phyloP scores from a whole-genome alignment of 23 red algal genomes.

The Pyropia haitanensis region DNA sequence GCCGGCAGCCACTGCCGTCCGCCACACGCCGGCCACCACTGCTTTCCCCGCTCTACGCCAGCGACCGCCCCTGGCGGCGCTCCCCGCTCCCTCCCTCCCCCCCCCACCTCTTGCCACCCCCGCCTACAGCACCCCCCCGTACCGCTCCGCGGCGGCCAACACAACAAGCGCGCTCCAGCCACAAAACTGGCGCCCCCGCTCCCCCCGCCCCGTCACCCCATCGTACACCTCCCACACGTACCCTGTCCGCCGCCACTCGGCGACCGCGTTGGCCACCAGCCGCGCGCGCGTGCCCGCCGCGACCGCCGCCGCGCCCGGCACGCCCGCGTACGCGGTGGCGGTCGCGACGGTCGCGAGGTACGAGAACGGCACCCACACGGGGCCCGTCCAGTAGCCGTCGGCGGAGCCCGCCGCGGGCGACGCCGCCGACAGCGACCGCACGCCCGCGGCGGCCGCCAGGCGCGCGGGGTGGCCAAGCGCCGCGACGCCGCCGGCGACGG shows the following conservation, averaged over 20 bases:
- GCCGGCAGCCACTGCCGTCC: too few species aligned
- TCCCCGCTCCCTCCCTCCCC: too few species aligned
- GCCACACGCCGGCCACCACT: too few species aligned
- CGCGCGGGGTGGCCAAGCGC: conserved; percentile 30
- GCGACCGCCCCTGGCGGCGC: too few species aligned
- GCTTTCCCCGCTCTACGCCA: too few species aligned
- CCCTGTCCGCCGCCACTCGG: conserved; percentile 52
- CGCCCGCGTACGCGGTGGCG: conserved; percentile 52
- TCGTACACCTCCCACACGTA: conserved; percentile 91
- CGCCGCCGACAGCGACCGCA: conserved; percentile 65
- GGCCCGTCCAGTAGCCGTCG: conserved; percentile 96
- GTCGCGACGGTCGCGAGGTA: conserved; percentile 72
- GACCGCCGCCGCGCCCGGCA: conserved; percentile 52
- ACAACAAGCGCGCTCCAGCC: conserved; percentile 86
- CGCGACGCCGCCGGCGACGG: conserved; percentile 46
- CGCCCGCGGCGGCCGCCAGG: conserved; percentile 28
- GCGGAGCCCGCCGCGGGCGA: conserved; percentile 50
- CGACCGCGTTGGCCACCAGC: conserved; percentile 44
- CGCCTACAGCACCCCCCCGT: conserved; percentile 27
- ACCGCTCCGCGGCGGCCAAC: conserved; percentile 79
- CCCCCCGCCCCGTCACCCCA: conserved; percentile 47
- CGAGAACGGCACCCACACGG: conserved; percentile 92
- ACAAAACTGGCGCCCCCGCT: conserved; percentile 72
- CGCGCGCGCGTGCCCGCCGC: conserved; percentile 13
- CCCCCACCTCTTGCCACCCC: too few species aligned